Conservation (phyloP, 1,139 yeast species). For the Suhomyces ambrosiae region DNA sequence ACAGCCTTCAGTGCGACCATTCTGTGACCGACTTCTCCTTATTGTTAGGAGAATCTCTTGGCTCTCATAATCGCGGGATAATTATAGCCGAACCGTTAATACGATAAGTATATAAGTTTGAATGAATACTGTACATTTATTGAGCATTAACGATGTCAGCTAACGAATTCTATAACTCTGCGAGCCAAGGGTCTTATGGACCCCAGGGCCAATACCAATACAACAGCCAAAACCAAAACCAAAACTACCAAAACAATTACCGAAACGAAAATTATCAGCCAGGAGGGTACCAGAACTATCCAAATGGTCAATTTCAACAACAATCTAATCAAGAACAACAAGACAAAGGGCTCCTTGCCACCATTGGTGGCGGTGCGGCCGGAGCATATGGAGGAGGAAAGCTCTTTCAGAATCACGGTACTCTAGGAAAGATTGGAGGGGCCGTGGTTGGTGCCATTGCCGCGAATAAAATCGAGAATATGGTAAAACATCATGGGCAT, state of each 20-base stretch:
- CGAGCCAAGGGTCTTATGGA: conserved; percentile 37
- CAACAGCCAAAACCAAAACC: conserved; percentile 2
- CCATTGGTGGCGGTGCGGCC: conserved; percentile 60
- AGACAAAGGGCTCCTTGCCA: conserved; percentile 53
- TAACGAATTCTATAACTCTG: conserved; percentile 56
- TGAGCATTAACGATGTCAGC: conserved; percentile 48
- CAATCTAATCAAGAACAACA: conserved; percentile 9
- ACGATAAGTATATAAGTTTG: too few relatives aligned
- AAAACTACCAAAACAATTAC: conserved; percentile 1
- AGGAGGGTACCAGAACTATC: conserved; percentile 1
- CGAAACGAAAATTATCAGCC: too few relatives aligned
- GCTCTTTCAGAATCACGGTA: conserved; percentile 19
- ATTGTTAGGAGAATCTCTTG: neutral
- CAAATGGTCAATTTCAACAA: conserved; percentile 1
- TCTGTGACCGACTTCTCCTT: too few relatives aligned
- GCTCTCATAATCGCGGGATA: neutral
- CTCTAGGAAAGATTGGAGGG: conserved; percentile 27
- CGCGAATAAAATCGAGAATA: conserved; percentile 23
- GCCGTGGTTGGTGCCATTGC: conserved; percentile 26
- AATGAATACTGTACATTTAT: conserved; percentile 1
- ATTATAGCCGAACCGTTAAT: neutral
- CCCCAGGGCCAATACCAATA: neutral
- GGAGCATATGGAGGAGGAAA: conserved; percentile 49
- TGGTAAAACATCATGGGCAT: conserved; percentile 8
- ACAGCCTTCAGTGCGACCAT: neutral